These are phyloP conservation scores for Acacia melanoxylon DNA, from an alignment of 306 rosid genomes.

Conservation along the genomic window DNA sequence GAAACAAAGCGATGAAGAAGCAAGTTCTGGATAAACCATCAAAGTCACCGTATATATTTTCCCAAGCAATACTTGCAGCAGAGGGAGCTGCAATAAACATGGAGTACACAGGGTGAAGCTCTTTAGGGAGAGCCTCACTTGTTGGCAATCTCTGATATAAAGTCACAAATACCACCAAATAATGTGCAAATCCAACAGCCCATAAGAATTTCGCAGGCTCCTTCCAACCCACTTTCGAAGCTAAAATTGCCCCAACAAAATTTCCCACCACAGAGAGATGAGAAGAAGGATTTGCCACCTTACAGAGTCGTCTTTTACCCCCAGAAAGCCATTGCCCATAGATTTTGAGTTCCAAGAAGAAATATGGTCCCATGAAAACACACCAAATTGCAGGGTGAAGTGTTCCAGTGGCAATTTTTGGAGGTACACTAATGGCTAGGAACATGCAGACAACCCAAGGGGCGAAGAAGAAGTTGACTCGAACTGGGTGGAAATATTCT, in stretches of 20 bases:
- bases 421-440: conserved; percentile 62
- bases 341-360: conserved; percentile 76
- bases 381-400: conserved; percentile 79
- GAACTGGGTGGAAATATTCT: conserved; percentile 80
- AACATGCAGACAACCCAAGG: conserved; percentile 93
- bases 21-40: conserved; percentile 74
- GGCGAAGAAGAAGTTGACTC: conserved; percentile 86
- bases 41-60: conserved; percentile 60
- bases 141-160: conserved; percentile 88
- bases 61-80: conserved; percentile 83
- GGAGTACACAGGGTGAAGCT: conserved; percentile 87
- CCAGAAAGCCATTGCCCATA: conserved; percentile 94
- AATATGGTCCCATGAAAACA: conserved; percentile 71
- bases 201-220: conserved; percentile 87
- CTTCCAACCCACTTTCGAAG: conserved; percentile 73
- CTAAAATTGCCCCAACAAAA: conserved; percentile 84
- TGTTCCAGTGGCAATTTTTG: conserved; percentile 34
- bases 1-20: conserved; percentile 85
- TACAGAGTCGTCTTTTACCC: conserved; percentile 73
- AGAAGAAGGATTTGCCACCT: conserved; percentile 79
- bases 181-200: conserved; percentile 89
- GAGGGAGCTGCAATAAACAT: conserved; percentile 93
- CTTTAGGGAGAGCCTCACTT: conserved; percentile 80
- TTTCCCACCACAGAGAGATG: conserved; percentile 84
- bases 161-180: conserved; percentile 80